Evolutionary conservation across 345 rosid genomes (phyloP), one percentile per base, ranked within the genome.

Genomic region (Psidium friedrichsthalianum): DNA sequence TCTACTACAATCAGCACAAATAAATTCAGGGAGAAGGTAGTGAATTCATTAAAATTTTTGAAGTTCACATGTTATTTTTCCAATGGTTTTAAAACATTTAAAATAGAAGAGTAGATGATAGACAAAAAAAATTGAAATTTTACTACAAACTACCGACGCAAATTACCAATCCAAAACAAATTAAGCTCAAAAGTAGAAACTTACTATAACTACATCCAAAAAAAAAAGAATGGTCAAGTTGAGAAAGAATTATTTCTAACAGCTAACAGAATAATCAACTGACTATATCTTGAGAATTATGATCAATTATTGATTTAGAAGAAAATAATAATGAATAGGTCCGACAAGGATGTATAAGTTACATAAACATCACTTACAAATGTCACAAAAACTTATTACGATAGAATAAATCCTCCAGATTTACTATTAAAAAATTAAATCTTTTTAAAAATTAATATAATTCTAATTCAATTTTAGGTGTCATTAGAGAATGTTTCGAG

Each of bases 231-330:
- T 29, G 12, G 36, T 69, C 24, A 69, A 16, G 8, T 69, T 1
- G 13, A 36, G 6, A 69, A 69, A 56, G 4, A 36, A 8, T 32
- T 36, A 9, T 44, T 22, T 11, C 3, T 0, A 1, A 69, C 0
- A 2, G 11, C 6, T 0, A 1, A 32, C 2, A 1, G 11, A 29
- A 16, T 29, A 15, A 64, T 64, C 42, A 16, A 3, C 4, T 7
- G 22, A 15, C 20, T 8, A 21, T 36, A 69, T 69, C 25, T 69
- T 22, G 11, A 20, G 24, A 69, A 4, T 69, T 69, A 32, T 36
- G 24, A 69, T 69, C 78, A 69, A 69, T 69, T 32, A 69, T 9
- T 0, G 0, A 18, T 69, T 1, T 16, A 3, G 12, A 18, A 22
- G 1, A 69, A 9, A 69, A 12, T 69, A 69, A 69, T 18, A 69